Conservation (phyloP, 202 grass and related monocot genomes). For the Elaeis oleifera region DNA sequence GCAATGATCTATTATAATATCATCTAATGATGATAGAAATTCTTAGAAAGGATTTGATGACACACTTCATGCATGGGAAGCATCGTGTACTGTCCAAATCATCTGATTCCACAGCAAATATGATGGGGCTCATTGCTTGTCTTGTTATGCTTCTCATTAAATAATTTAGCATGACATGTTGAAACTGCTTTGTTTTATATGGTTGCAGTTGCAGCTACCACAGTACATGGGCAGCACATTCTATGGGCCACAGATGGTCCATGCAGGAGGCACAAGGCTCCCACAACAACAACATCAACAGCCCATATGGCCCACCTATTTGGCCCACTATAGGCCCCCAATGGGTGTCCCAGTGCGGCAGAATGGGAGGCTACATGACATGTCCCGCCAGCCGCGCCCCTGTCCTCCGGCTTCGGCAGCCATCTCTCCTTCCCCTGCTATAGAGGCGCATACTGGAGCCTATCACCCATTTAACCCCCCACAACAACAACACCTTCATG, state of each 20-base stretch:
- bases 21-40: too few relatives aligned
- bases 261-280: slow-evolving; percentile 4
- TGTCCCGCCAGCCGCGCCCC: not conserved
- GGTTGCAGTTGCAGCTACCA: slow-evolving; percentile 26
- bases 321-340: slow-evolving; percentile 23
- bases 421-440: not conserved
- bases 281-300: slow-evolving; percentile 32
- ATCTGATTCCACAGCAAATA: too few relatives aligned
- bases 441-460: not conserved
- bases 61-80: too few relatives aligned
- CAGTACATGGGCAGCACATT: slow-evolving; percentile 38
- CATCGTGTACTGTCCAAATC: too few relatives aligned
- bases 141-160: too few relatives aligned
- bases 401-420: not conserved
- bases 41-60: too few relatives aligned
- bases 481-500: not conserved
- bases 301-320: slow-evolving; percentile 43
- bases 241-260: slow-evolving; percentile 13
- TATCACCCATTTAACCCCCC: not conserved
- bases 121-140: too few relatives aligned
- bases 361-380: too few relatives aligned
- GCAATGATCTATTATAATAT: too few relatives aligned
- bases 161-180: too few relatives aligned
- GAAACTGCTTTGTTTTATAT: not conserved
- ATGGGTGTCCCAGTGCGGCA: not conserved